Conservation (phyloP, 2,329 filamentous ascomycete species). For the Sporothrix brunneoviolacea region DNA sequence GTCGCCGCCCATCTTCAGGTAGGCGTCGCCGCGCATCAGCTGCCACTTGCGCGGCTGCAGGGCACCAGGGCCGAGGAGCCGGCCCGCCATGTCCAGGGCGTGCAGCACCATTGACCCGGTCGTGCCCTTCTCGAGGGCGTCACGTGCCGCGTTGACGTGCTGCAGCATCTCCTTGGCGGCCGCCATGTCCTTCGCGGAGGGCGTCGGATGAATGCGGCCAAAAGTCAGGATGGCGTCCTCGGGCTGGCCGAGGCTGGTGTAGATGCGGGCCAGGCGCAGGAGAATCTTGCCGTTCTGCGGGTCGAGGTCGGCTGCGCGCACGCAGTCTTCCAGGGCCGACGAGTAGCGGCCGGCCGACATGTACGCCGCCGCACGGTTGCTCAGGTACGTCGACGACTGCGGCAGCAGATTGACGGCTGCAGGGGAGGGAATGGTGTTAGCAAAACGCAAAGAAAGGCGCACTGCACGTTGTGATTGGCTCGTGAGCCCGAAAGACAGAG, state of each 20-base stretch:
- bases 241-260: slow-evolving; percentile 79
- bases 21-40: slow-evolving; percentile 83
- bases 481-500: no score
- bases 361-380: slow-evolving; percentile 90
- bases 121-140: slow-evolving; percentile 66
- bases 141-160: slow-evolving; percentile 73
- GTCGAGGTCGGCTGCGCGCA: slow-evolving; percentile 73
- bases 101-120: slow-evolving; percentile 88
- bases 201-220: slow-evolving; percentile 68
- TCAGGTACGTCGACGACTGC: slow-evolving; percentile 79
- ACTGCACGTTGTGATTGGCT: no score
- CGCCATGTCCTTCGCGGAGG: slow-evolving; percentile 77
- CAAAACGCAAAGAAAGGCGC: background rate
- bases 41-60: slow-evolving; percentile 87
- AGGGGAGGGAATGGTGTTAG: slow-evolving; percentile 2
- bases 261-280: slow-evolving; percentile 80
- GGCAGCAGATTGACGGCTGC: slow-evolving; percentile 83
- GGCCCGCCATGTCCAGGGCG: slow-evolving; percentile 84
- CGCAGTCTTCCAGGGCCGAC: slow-evolving; percentile 81
- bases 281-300: slow-evolving; percentile 82
- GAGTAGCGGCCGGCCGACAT: slow-evolving; percentile 78
- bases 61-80: slow-evolving; percentile 67
- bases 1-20: slow-evolving; percentile 83
- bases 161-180: slow-evolving; percentile 79
- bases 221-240: slow-evolving; percentile 82